These are phyloP conservation scores for Venustampulla echinocandica DNA, from an alignment of 495 filamentous ascomycete genomes.

Conservation along the genomic window DNA sequence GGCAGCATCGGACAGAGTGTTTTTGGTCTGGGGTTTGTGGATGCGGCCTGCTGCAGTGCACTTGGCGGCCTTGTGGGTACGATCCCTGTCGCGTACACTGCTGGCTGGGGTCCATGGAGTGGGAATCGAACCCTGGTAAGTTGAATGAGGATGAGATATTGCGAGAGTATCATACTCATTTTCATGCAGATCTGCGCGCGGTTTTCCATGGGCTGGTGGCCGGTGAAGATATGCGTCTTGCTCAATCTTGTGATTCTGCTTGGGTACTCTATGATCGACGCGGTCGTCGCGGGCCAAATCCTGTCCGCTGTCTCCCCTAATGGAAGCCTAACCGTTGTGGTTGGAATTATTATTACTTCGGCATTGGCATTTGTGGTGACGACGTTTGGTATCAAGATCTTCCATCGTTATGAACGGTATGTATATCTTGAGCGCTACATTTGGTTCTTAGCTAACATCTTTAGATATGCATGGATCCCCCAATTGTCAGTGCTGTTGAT, in stretches of 20 bases:
- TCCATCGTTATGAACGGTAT: conserved; percentile 63
- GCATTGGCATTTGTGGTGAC: conserved; percentile 59
- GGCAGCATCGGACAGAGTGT: conserved; percentile 64
- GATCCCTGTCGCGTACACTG: conserved; percentile 55
- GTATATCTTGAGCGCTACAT: conserved; percentile 12
- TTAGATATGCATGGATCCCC: conserved; percentile 59
- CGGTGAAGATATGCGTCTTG: conserved; percentile 61
- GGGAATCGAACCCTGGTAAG: conserved; percentile 64
- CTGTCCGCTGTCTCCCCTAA: conserved; percentile 59
- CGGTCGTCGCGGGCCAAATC: conserved; percentile 66
- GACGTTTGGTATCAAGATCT: conserved; percentile 64
- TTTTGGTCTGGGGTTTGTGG: conserved; percentile 59
- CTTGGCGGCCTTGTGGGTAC: conserved; percentile 55
- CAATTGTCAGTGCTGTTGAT: conserved; percentile 58
- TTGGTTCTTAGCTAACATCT: not conserved
- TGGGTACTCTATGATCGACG: conserved; percentile 63
- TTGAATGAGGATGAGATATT: conserved; percentile 12
- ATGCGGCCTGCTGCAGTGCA: conserved; percentile 56
- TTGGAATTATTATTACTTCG: conserved; percentile 63
- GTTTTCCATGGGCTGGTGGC: conserved; percentile 76
- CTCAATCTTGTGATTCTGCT: conserved; percentile 65
- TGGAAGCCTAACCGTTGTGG: conserved; percentile 53
- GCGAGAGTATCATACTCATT: not conserved
- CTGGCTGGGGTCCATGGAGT: conserved; percentile 61
- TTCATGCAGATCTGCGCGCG: conserved; percentile 50